phyloP scores from a whole-genome alignment of 169 alveolate genomes.

The Neospora caninum region DNA sequence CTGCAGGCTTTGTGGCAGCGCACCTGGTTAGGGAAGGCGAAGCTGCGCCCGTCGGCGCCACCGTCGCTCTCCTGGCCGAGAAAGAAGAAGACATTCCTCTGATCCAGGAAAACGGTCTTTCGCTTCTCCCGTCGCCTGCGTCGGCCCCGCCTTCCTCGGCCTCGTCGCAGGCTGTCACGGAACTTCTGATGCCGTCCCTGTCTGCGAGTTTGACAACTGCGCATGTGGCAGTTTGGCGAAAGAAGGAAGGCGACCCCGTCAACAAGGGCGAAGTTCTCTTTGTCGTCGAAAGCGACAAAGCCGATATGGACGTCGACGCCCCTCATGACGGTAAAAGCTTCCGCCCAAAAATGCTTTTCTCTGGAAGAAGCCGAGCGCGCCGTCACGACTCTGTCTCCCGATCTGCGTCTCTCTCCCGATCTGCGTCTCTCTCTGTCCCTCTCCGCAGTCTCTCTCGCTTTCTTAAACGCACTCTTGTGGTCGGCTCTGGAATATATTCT shows the following conservation, averaged over 20 bases:
- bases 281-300: conserved; percentile 75
- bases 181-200: neutral
- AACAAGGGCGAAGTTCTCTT: conserved; percentile 51
- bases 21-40: conserved; percentile 48
- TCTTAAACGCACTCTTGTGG: no score
- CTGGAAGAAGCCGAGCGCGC: no score
- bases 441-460: no score
- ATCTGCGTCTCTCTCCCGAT: no score
- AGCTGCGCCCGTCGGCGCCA: conserved; percentile 41
- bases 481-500: no score
- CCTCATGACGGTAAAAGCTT: conserved; percentile 69
- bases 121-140: neutral
- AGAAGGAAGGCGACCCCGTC: conserved; percentile 1
- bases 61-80: conserved; percentile 43
- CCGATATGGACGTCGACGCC: conserved; percentile 80
- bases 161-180: neutral
- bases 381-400: no score
- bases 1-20: conserved; percentile 44
- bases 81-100: neutral
- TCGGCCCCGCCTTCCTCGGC: neutral
- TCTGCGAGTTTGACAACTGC: neutral
- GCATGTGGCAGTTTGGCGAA: neutral
- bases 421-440: no score
- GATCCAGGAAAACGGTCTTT: neutral
- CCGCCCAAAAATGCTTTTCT: no score